Evolutionary conservation across 208 protist species (phyloP).

Genomic region (Leishmania gerbilli): DNA sequence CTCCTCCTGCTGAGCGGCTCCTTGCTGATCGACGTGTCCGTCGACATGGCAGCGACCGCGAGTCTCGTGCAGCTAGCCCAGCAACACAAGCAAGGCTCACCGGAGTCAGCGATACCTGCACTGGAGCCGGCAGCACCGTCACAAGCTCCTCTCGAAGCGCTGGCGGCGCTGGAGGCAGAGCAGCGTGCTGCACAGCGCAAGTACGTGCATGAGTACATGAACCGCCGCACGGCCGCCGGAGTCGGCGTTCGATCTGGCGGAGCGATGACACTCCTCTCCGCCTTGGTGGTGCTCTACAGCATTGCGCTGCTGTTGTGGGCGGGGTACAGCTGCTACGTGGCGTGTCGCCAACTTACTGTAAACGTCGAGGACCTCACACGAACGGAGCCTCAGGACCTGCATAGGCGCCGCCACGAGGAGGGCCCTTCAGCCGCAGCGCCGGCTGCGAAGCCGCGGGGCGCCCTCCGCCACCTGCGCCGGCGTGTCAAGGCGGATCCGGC

Average conservation of each 20-base stretch:
- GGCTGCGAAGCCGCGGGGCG: not conserved
- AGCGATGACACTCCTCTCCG: not conserved
- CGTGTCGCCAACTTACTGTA: constrained; percentile 24
- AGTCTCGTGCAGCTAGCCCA: not conserved
- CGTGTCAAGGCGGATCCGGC: constrained; percentile 13
- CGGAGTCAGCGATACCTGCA: not conserved
- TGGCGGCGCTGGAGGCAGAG: constrained; percentile 13
- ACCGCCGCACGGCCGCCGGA: not conserved
- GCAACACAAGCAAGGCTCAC: constrained; percentile 1
- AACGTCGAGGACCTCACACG: constrained; percentile 25
- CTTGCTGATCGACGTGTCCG: constrained; percentile 34
- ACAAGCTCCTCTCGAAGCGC: constrained; percentile 4
- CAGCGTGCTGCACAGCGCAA: constrained; percentile 13
- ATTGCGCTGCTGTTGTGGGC: constrained; percentile 24
- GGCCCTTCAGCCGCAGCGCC: not conserved
- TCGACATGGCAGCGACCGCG: constrained; percentile 10
- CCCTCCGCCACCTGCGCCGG: not conserved
- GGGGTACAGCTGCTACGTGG: constrained; percentile 29
- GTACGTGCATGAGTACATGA: constrained; percentile 16
- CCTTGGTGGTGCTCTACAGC: constrained; percentile 20
- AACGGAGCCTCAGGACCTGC: constrained; percentile 14
- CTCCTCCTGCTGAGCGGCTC: constrained; percentile 46
- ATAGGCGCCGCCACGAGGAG: not conserved
- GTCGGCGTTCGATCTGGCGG: not conserved
- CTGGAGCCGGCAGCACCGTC: constrained; percentile 4